Conservation (phyloP, 495 filamentous ascomycete genomes). For the Aspergillus asperescens region DNA sequence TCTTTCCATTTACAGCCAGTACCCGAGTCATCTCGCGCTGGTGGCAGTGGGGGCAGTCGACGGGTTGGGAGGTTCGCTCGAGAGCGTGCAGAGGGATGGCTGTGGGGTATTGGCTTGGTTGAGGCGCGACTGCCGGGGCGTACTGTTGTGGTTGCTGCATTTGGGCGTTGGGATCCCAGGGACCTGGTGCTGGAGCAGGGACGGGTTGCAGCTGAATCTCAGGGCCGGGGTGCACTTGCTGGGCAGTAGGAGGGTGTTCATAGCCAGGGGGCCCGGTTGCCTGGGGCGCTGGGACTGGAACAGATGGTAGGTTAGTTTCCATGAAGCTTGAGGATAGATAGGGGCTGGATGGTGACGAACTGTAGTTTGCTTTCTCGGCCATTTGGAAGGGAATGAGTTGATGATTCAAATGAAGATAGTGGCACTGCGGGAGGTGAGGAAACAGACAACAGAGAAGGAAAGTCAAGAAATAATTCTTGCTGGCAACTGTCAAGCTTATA, state of each 20-base stretch:
- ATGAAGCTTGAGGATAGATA: not conserved
- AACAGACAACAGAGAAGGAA: not conserved
- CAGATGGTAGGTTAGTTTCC: not conserved
- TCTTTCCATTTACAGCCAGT: slow-evolving; percentile 37
- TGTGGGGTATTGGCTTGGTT: slow-evolving; percentile 27
- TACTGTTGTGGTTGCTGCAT: not conserved
- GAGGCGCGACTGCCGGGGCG: not conserved
- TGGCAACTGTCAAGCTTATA: not conserved
- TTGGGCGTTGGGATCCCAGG: not conserved
- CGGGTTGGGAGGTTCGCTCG: slow-evolving; percentile 33
- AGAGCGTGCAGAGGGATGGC: slow-evolving; percentile 31
- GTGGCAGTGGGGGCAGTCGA: slow-evolving; percentile 48
- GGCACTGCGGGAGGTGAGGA: too few relatives aligned
- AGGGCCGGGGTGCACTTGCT: not conserved
- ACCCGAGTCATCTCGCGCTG: slow-evolving; percentile 43
- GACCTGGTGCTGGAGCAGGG: not conserved
- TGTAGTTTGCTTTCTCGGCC: slow-evolving; percentile 1
- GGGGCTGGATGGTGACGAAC: not conserved
- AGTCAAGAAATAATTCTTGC: too few relatives aligned
- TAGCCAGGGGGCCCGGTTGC: not conserved
- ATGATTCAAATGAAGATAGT: not conserved
- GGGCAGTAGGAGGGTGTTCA: not conserved
- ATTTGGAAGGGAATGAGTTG: not conserved
- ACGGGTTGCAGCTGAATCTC: not conserved
- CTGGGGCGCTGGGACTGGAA: not conserved